phyloP scores from a whole-genome alignment of 805 yeast species.

The Yarrowia hollandica region DNA sequence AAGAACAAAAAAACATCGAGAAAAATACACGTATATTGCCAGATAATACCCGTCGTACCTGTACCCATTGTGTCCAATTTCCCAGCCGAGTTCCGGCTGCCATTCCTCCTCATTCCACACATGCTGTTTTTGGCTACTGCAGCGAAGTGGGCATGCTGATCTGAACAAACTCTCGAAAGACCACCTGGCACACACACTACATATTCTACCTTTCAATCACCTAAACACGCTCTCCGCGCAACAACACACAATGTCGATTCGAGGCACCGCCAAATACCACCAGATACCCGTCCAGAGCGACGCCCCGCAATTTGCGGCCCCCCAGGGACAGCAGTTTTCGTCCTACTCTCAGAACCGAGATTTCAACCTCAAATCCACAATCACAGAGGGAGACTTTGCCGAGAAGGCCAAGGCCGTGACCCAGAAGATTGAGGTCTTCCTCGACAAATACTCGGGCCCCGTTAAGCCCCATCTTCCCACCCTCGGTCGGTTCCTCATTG shows the following conservation, averaged over 20 bases:
- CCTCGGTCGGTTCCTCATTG: conserved; percentile 85
- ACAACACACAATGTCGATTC: conserved; percentile 20
- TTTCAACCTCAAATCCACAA: conserved; percentile 26
- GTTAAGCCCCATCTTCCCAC: conserved; percentile 62
- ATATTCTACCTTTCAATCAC: neutral
- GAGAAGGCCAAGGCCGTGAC: conserved; percentile 34
- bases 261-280: conserved; percentile 30
- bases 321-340: conserved; percentile 37
- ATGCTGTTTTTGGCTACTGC: conserved; percentile 19
- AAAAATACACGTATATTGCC: too few species aligned
- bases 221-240: neutral
- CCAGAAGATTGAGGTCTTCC: conserved; percentile 38
- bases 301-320: conserved; percentile 30
- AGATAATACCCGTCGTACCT: too few species aligned
- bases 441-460: conserved; percentile 42
- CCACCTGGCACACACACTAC: conserved; percentile 28
- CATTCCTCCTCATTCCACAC: conserved; percentile 8
- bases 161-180: conserved; percentile 29
- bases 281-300: conserved; percentile 30
- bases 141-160: conserved; percentile 29
- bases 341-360: conserved; percentile 27
- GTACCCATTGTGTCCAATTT: neutral
- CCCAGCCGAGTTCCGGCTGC: neutral
- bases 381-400: conserved; percentile 25
- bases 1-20: too few species aligned